These are phyloP conservation scores for Collybia sp. DNA, from an alignment of 768 basidiomycete species.

Conservation along the genomic window DNA sequence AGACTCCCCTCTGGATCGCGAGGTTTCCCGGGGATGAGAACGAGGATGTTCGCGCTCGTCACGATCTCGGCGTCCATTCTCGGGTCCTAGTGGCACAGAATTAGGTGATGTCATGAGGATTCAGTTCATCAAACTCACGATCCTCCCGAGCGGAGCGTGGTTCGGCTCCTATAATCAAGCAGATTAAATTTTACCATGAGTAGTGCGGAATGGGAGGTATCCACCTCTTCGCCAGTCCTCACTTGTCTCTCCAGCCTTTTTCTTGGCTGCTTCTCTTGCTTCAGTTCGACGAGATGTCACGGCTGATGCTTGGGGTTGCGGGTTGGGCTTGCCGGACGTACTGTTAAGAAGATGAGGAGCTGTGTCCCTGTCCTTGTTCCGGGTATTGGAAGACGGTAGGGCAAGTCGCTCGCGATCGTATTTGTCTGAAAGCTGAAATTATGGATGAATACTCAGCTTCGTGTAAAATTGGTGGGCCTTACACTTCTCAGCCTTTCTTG, in stretches of 20 bases:
- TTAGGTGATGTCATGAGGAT: not conserved
- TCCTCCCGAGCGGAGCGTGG: constrained; percentile 56
- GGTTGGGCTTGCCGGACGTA: constrained; percentile 34
- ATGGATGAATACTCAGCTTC: constrained; percentile 5
- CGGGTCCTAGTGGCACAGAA: constrained; percentile 34
- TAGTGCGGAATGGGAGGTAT: constrained; percentile 16
- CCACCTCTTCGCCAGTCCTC: constrained; percentile 87
- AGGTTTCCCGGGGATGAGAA: constrained; percentile 61
- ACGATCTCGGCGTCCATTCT: constrained; percentile 53
- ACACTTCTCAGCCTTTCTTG: constrained; percentile 78
- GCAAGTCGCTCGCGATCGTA: constrained; percentile 79
- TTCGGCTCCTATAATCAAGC: constrained; percentile 36
- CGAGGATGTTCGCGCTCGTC: constrained; percentile 62
- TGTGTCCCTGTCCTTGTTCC: constrained; percentile 65
- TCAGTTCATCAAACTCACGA: constrained; percentile 33
- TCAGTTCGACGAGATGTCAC: constrained; percentile 50
- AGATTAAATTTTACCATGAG: constrained; percentile 6
- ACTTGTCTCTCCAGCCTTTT: constrained; percentile 67
- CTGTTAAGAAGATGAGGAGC: constrained; percentile 53
- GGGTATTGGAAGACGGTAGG: constrained; percentile 41
- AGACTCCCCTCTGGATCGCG: constrained; percentile 52
- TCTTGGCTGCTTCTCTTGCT: constrained; percentile 54
- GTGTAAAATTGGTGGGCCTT: constrained; percentile 19
- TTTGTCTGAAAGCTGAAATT: constrained; percentile 74
- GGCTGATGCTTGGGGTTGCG: constrained; percentile 28